Base-by-base conservation (phyloP, 441 rosid species). In the Jatropha multifida region DNA sequence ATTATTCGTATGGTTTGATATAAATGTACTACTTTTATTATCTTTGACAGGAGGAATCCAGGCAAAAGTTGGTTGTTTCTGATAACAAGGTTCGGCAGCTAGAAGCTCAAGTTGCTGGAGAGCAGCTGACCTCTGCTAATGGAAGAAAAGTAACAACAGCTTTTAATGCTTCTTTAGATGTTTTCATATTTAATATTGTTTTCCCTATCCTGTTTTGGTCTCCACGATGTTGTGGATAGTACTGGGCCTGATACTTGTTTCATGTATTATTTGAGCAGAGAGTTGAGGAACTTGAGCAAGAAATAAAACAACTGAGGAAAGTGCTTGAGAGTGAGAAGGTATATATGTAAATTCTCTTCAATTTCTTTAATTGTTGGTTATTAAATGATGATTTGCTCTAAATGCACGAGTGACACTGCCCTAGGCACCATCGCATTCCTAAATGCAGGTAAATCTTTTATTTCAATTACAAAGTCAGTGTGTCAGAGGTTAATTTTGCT, bases 311-410 rank as follows among this genome's bases (percentile, higher is more conserved):
- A 72, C 75, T 86, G 78, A 87, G 81, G 76, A 86, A 89, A 76
- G 94, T 88, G 78, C 94, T 96, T 71, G 96, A 87, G 80, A 86
- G 81, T 75, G 97, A 94, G 83, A 93, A 92, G 98, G 98, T 94
- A 90, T 77, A 82, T 71, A 80, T 75, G 80, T 71, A 74, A 71
- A 76, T 69, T 75, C 32, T 49, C 56, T 67, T 77, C 63, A 48
- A 52, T 70, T 70, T 66, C 51, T 68, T 73, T 23, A 64, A 8
- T 2, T 46, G 32, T 65, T 9, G 32, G 10, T 3, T 37, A 17
- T 65, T 9, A 44, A 17, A 41, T 32, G 42, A 69, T 69, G 66
- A 27, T 60, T 42, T n/a, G 10, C 23, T 26, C 44, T 32, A 75
- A 38, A 56, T 64, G 13, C 7, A 14, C 46, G 26, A 55, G 17